Evolutionary conservation across 768 basidiomycete genomes (phyloP), one percentile per base, ranked within the genome.

Genomic region (Gloeostereum incarnatum): DNA sequence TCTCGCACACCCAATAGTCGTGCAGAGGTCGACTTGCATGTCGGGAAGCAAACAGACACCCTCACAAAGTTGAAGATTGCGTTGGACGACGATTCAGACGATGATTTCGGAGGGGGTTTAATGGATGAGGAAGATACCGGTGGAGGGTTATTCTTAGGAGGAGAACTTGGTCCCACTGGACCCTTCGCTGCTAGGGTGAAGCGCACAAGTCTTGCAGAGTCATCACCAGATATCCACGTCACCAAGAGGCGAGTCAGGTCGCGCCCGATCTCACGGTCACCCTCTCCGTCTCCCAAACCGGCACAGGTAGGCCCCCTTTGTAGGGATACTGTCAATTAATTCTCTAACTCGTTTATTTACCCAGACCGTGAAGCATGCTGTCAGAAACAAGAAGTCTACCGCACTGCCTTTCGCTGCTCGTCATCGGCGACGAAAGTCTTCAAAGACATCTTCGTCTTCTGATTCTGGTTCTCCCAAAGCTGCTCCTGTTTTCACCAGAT

Each of bases 191-290:
- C 23, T 31, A 5, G 36, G 22, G 35, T 42, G 42, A 16, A 42
- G 46, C 42, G 65, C 60, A 1, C 74, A 61, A 36, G 50, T 57
- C 75, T 81, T 21, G 75, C 65, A 2, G 81, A 78, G 44, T 76
- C 75, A 41, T 87, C 83, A 0, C 84, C 84, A 2, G 81, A 81
- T 9, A 84, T 83, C 0, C 84, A 85, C 55, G 63, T 88, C 40
- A 71, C 66, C 26, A 87, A 88, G 56, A 69, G 83, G 40, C 74
- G 84, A 8, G 84, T 83, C 1, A 75, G 81, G 8, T 75, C 81
- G 19, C 67, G 83, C 36, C 84, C 82, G 2, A 64, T 85, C 10
- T 86, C 84, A 14, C n/a, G n/a, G n/a, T n/a, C n/a, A n/a, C n/a
- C n/a, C n/a, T n/a, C n/a, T n/a, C n/a, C n/a, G n/a, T n/a, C n/a